Conservation (phyloP, 768 basidiomycete species). For the Russula compacta region DNA sequence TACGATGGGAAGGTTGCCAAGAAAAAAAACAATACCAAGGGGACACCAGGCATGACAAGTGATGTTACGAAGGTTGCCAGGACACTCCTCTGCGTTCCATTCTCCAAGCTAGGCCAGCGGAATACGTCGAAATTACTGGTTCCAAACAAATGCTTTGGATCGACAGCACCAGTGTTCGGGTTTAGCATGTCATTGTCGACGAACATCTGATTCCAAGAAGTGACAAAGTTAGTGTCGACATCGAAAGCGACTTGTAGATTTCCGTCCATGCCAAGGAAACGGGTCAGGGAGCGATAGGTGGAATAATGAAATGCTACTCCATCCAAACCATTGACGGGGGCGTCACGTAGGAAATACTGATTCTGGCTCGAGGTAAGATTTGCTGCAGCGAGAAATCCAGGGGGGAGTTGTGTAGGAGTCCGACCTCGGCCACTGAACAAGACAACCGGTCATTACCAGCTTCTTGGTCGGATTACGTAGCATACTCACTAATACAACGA, state of each 20-base stretch:
- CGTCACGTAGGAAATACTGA: slow-evolving; percentile 74
- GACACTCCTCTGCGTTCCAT: slow-evolving; percentile 69
- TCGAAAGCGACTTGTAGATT: slow-evolving; percentile 89
- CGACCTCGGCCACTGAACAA: slow-evolving; percentile 72
- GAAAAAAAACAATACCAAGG: slow-evolving; percentile 42
- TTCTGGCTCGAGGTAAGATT: slow-evolving; percentile 51
- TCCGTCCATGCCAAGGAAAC: slow-evolving; percentile 94
- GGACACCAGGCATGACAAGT: slow-evolving; percentile 80
- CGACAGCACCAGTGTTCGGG: slow-evolving; percentile 48
- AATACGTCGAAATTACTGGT: slow-evolving; percentile 94
- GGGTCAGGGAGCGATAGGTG: slow-evolving; percentile 74
- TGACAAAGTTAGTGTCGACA: slow-evolving; percentile 70
- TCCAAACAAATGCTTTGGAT: slow-evolving; percentile 86
- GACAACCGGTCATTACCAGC: background rate
- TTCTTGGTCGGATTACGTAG: background rate
- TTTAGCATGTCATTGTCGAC: slow-evolving; percentile 84
- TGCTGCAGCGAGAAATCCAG: slow-evolving; percentile 58
- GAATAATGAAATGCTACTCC: slow-evolving; percentile 90
- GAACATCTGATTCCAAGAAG: slow-evolving; percentile 89
- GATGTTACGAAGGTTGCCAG: slow-evolving; percentile 72
- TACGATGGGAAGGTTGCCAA: background rate
- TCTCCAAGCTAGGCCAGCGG: slow-evolving; percentile 84
- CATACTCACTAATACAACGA: slow-evolving; percentile 67
- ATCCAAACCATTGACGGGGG: slow-evolving; percentile 56
- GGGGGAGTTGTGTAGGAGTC: slow-evolving; percentile 60